Base-by-base conservation (phyloP, 352 stramenopile species). In the Pythium periplocum region DNA sequence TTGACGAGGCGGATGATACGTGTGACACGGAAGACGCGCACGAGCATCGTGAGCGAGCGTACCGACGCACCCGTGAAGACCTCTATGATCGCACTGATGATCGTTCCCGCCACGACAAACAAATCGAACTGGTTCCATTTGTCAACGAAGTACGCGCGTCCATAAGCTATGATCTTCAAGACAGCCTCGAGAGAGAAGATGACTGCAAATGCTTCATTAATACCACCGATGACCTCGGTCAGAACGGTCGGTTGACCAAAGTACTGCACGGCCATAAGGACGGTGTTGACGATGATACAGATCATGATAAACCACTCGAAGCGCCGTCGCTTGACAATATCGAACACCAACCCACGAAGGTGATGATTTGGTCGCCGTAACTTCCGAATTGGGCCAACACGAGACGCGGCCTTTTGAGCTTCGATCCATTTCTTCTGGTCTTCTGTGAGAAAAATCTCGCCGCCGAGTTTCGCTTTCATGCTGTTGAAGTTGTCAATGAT, bases 401-500 rank as follows among this genome's bases (percentile, higher is more conserved):
- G 73, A 46, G 70, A 82, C n/a, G 78, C 73, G 12, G 77, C 62
- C 44, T 86, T 87, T 53, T 86, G 73, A 1, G 82, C 73, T 63
- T 92, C 81, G 43, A 96, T 89, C 88, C 88, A 97, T 51, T 95
- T 91, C 49, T 92, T 85, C 53, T 97, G 87, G 42, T 97, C 83
- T 2, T 87, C 75, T 3, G 91, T 97, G 48, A 98, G 71, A 57
- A 93, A 66, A 43, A 79, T 84, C 36, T 92, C 75, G 2, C 77
- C 83, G 4, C 81, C 83, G 3, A 95, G 51, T 2, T 75, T 69
- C 2, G 63, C 71, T 40, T 95, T 97, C 87, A 95, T 95, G 34
- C 83, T 73, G 45, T 96, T 96, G 56, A 98, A 98, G 51, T 97
- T 96, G 53, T 98, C 91, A 45, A 97, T 96, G 55, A 98, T 96